Base-by-base conservation (phyloP, 1,284 basidiomycete species). In the Termitomyces sp. region DNA sequence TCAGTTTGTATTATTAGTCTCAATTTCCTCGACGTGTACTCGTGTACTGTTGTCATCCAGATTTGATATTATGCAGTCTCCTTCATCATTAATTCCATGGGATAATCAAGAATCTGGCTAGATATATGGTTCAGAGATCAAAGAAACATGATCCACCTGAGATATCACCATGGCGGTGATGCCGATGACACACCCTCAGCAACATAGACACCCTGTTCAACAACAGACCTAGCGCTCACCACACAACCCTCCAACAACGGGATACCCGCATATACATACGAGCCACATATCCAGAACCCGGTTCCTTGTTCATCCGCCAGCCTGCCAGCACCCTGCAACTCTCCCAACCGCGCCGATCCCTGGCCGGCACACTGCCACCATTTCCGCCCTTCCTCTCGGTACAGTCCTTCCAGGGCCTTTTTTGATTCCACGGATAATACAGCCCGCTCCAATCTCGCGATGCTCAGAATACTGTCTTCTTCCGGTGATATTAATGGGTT, bases 221-320 rank as follows among this genome's bases (percentile, higher is more conserved):
- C 79, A 5, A 84, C 77, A 53, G 74, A 76, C 63, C 73, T 71
- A 28, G 82, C 82, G 60, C 83, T 84, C 38, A 76, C 73, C 4
- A 85, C 83, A 64, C 84, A 86, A 7, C 83, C 83, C 61, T 86
- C 84, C 55, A 86, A 65, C 50, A 87, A 65, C 10, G 84, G 84
- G 24, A 86, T 83, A 1, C 84, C 84, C 33, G 71, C 65, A 62
- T 79, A 73, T 21, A 79, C 81, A 66, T 81, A 84, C 38, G 79
- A 75, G 12, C 83, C 80, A 62, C 79, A 81, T 41, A 84, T 67
- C 83, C 84, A 83, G 41, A 82, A 64, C 5, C 81, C 78, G 1
- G 80, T 73, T 15, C 65, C 68, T 28, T 61, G 58, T 10, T 59
- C 55, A 15, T 61, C 62, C n/a, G 57, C 55, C 50, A 64, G 55